Base-by-base conservation (phyloP, 1,284 basidiomycete genomes). In the Malassezia cuniculi region DNA sequence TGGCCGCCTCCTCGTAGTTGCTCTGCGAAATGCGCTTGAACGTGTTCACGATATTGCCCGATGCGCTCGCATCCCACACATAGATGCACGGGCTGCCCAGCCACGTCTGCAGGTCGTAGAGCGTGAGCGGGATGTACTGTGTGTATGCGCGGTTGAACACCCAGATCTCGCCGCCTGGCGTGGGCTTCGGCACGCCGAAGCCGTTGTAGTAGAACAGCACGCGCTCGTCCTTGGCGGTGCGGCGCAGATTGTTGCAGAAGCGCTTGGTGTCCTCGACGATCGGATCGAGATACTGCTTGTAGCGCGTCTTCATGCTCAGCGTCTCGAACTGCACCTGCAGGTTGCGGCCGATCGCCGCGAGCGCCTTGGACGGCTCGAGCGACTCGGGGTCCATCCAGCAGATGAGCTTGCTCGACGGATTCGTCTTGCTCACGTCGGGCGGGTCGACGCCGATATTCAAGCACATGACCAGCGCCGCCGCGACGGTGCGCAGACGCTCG, bases 131-230 rank as follows among this genome's bases (percentile, higher is more conserved):
- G 42, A 97, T 95, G 68, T 97, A 97, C 69, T 97, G 93, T 0
- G 93, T 95, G 69, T 97, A 97, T 50, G 79, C 85, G 62, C 81
- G 77, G 70, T 97, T 97, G 73, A 97, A 97, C 42, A 93, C 90
- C 90, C 90, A 97, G 39, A 97, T 77, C 69, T 97, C 93, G 17
- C 93, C 90, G 48, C 85, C 89, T 0, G 83, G 76, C 0, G 93
- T 97, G 3, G 90, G 93, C 60, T 87, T 90, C 1, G 93, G 90
- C 11, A 97, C 90, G 22, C 90, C 90, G 54, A 94, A 93, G 3
- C 90, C 93, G 58, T 97, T 97, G 72, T 97, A 97, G 70, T 97
- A 89, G 70, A 95, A 94, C 25, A 95, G 73, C 9, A 87, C 80
- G 2, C 93, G 80, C 62, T 97, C 93, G 36, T 90, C 84, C 64